Conservation (phyloP, 2,329 filamentous ascomycete genomes). For the Karstenula rhodostoma region DNA sequence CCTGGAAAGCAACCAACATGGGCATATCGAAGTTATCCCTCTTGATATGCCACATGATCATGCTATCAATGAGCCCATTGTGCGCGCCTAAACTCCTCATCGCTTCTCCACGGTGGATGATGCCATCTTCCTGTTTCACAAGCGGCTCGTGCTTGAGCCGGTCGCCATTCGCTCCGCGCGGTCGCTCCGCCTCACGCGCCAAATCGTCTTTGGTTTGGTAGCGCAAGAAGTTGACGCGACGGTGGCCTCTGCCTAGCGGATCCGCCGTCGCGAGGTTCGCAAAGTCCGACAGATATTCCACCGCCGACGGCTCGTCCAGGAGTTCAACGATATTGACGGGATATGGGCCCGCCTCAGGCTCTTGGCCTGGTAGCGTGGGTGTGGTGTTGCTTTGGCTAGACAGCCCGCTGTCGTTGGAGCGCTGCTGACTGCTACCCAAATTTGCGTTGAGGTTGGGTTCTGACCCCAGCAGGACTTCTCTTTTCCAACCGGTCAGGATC, state of each 20-base stretch:
- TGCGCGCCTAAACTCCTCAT: constrained; percentile 77
- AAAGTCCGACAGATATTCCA: constrained; percentile 97
- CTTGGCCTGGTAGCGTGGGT: constrained; percentile 51
- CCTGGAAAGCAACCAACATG: constrained; percentile 98
- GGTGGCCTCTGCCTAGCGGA: constrained; percentile 82
- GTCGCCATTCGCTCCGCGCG: constrained; percentile 29
- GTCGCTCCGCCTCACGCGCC: constrained; percentile 35
- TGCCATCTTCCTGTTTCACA: constrained; percentile 41
- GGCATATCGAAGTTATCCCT: constrained; percentile 97
- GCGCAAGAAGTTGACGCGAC: constrained; percentile 85
- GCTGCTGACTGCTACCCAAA: constrained; percentile 61
- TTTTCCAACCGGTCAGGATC: constrained; percentile 93
- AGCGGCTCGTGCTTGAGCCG: constrained; percentile 33
- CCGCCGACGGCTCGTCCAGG: constrained; percentile 89
- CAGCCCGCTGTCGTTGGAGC: constrained; percentile 47
- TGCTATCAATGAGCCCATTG: constrained; percentile 91
- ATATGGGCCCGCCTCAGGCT: constrained; percentile 59
- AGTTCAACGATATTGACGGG: constrained; percentile 92
- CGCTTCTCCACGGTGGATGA: constrained; percentile 66
- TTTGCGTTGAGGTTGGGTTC: constrained; percentile 90
- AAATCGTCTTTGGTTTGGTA: constrained; percentile 68
- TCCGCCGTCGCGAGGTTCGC: constrained; percentile 91
- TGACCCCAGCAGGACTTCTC: constrained; percentile 86
- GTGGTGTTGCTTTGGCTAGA: constrained; percentile 53
- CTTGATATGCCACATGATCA: constrained; percentile 97